Evolutionary conservation across 331 rosid genomes (phyloP).

Genomic region (Phaseolus coccineus): DNA sequence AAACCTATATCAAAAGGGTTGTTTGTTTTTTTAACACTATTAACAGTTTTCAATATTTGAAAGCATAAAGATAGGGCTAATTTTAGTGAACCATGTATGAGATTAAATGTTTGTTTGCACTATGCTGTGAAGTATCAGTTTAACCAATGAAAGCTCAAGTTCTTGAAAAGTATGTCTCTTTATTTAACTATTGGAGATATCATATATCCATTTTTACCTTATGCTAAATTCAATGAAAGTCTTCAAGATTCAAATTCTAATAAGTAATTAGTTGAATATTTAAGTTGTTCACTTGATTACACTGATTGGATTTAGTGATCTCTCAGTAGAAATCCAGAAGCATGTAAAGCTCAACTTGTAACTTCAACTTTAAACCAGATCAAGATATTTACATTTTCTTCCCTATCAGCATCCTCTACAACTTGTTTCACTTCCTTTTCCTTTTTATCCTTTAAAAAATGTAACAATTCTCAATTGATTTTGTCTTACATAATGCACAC

Average conservation of each 20-base stretch:
- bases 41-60: neutral
- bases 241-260: neutral
- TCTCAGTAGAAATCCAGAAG: neutral
- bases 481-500: neutral
- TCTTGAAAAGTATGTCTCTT: slow-evolving; percentile 7
- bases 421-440: neutral
- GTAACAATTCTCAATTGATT: neutral
- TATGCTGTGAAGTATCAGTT: slow-evolving; percentile 6
- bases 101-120: neutral
- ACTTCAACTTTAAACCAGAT: neutral
- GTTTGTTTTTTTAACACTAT: neutral
- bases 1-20: neutral
- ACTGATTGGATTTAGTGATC: neutral
- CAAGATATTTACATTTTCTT: neutral
- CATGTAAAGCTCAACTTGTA: neutral
- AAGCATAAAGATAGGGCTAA: neutral
- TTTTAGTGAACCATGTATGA: neutral
- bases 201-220: slow-evolving; percentile 4
- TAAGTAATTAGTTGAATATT: neutral
- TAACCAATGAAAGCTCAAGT: slow-evolving; percentile 18
- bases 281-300: neutral
- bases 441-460: neutral
- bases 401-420: slow-evolving; percentile 5
- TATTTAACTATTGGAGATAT: neutral
- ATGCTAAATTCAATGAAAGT: neutral